phyloP scores from a whole-genome alignment of 345 rosid species.

The Gossypium raimondii region DNA sequence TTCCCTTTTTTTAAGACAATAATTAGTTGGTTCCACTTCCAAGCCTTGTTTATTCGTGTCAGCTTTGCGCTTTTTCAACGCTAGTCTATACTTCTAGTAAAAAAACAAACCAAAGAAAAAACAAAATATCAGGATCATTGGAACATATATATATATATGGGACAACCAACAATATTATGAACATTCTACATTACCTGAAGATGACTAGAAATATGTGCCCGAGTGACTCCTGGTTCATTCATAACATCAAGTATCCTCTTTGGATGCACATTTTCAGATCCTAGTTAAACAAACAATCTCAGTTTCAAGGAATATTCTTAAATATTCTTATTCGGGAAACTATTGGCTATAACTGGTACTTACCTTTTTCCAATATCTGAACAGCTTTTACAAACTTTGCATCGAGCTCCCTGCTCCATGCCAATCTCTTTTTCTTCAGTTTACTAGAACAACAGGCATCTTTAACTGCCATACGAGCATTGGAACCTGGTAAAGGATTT shows the following conservation, averaged over 20 bases:
- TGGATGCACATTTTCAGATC: slow-evolving; percentile 12
- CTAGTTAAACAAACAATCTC: not conserved
- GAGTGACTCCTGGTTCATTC: slow-evolving; percentile 20
- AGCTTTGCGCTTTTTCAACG: slow-evolving; percentile 18
- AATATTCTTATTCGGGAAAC: not conserved
- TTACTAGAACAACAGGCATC: not conserved
- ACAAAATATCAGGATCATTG: not conserved
- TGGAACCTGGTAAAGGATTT: too few relatives aligned
- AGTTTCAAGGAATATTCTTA: not conserved
- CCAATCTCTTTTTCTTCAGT: slow-evolving; percentile 11
- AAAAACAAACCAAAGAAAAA: not conserved
- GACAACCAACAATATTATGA: not conserved
- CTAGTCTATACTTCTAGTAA: slow-evolving; percentile 18
- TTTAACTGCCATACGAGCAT: not conserved
- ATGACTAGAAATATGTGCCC: slow-evolving; percentile 27
- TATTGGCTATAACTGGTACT: not conserved
- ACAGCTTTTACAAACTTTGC: slow-evolving; percentile 17
- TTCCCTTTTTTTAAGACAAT: not conserved
- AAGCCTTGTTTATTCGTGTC: not conserved
- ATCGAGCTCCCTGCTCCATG: slow-evolving; percentile 23
- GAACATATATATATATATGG: not conserved
- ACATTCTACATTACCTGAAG: slow-evolving; percentile 23
- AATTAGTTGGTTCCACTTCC: not conserved
- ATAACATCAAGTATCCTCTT: slow-evolving; percentile 17
- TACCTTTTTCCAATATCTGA: slow-evolving; percentile 16